phyloP scores from a whole-genome alignment of 768 basidiomycete genomes.

The Lactarius vividus region DNA sequence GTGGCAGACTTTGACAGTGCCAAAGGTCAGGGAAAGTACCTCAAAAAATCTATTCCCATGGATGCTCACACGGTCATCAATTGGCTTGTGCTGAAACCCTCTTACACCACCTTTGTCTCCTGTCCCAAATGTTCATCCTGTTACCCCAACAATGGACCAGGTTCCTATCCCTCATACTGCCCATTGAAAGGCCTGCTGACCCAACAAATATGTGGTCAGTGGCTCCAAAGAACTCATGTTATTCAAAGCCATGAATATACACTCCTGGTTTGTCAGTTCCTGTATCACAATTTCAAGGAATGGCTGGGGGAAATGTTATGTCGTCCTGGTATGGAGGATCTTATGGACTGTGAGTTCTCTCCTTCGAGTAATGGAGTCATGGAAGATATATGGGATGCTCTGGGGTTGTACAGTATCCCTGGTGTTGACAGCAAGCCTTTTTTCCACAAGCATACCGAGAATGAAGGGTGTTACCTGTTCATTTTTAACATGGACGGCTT shows the following conservation, averaged over 20 bases:
- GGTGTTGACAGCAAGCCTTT: conserved; percentile 14
- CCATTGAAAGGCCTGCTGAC: not conserved
- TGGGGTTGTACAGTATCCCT: not conserved
- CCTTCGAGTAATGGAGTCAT: not conserved
- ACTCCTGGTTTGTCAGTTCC: not conserved
- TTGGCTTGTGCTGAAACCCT: not conserved
- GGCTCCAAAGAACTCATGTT: not conserved
- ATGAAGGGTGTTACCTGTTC: conserved; percentile 33
- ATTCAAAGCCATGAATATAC: not conserved
- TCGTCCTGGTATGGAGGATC: conserved; percentile 14
- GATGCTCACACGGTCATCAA: not conserved
- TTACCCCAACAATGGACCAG: conserved; percentile 8
- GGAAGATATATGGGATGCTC: conserved; percentile 18
- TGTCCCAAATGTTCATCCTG: conserved; percentile 18
- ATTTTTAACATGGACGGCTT: conserved; percentile 38
- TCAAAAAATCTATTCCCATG: not conserved
- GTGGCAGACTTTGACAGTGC: not conserved
- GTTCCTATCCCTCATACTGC: conserved; percentile 12
- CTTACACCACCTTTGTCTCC: not conserved
- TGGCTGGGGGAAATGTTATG: conserved; percentile 12
- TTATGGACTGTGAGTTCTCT: not conserved
- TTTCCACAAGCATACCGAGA: not conserved
- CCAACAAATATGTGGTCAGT: not conserved
- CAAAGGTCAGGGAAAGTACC: not conserved
- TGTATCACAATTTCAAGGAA: conserved; percentile 19